phyloP scores from a whole-genome alignment of 148 eudicot genomes.

The Selenicereus undatus region DNA sequence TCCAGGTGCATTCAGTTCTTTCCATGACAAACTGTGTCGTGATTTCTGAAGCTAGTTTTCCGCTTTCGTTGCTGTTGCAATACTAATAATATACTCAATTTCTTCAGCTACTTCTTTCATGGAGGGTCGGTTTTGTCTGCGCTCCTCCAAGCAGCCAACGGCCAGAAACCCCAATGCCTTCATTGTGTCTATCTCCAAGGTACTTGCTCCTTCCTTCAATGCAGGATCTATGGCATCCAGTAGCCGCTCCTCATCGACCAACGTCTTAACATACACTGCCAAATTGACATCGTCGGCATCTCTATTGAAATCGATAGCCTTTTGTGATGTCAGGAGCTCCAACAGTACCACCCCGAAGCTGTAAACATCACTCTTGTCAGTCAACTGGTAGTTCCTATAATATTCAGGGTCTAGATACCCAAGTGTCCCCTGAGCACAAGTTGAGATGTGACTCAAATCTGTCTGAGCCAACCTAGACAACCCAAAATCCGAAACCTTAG shows the following conservation, averaged over 20 bases:
- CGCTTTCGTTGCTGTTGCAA: conserved; percentile 33
- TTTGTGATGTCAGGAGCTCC: conserved; percentile 80
- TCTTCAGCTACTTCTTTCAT: conserved; percentile 82
- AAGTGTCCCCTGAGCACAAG: conserved; percentile 83
- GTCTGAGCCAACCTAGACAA: conserved; percentile 76
- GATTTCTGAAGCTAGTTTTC: neutral
- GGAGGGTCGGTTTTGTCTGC: conserved; percentile 74
- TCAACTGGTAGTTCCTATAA: conserved; percentile 30
- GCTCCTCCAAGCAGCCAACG: conserved; percentile 69
- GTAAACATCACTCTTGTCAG: conserved; percentile 9
- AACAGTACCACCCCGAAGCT: conserved; percentile 82
- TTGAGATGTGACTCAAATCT: conserved; percentile 78
- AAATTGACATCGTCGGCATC: conserved; percentile 78
- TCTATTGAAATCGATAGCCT: conserved; percentile 68
- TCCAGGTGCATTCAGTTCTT: neutral
- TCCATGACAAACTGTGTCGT: neutral
- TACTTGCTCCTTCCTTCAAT: conserved; percentile 48
- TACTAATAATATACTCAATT: conserved; percentile 70
- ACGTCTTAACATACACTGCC: conserved; percentile 67
- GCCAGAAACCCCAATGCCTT: conserved; percentile 81
- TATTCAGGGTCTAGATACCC: conserved; percentile 91
- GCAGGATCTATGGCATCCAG: conserved; percentile 61
- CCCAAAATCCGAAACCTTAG: conserved; percentile 80
- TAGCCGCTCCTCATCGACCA: conserved; percentile 69
- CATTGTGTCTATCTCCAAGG: conserved; percentile 70